Evolutionary conservation across 2,329 filamentous ascomycete species (phyloP), one percentile per base, ranked within the genome.

Genomic region (Penicillium corylophilum): DNA sequence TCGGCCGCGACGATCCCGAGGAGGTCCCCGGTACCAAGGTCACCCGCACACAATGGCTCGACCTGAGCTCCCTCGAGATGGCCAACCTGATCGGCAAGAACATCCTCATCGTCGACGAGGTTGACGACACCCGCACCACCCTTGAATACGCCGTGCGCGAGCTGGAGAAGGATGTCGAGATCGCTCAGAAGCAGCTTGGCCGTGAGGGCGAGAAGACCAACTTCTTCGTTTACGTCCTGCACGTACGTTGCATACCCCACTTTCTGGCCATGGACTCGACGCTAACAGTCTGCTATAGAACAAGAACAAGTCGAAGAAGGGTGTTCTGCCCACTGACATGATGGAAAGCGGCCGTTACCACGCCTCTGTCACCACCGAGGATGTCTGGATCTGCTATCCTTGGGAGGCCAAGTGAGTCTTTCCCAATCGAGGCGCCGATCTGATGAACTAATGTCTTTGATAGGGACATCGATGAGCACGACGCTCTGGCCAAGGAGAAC

Each of bases 321-420:
- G 94, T 48, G 76, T 76, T 18, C 80, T 99, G 50, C 92, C 94
- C 10, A 67, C 83, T 18, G 85, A 90, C 33, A 90, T 97, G 82
- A 79, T 93, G 59, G 75, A 80, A 36, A 75, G 85, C 49, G 82
- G 82, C 51, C 81, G 87, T 64, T 99, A 99, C 76, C 74, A 88
- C 61, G 94, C 94, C 20, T 90, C 94, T 20, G 80, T 87, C 68
- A 97, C 93, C 5, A 89, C 95, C 28, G 83, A 82, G n/a, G 93
- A 99, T 74, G 87, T 91, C 60, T 99, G 94, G 94, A 97, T 97
- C 71, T 95, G 90, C 81, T 99, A 99, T 76, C 94, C 94, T 15
- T 99, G 94, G 94, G 94, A 97, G 78, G 94, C 94, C 39, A 87
- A 76, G 80, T 84, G 76, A 50, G 80, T 77, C 26, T 50, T 38